Evolutionary conservation across 2,329 filamentous ascomycete species (phyloP), one percentile per base, ranked within the genome.

Genomic region (Fusarium falciforme): DNA sequence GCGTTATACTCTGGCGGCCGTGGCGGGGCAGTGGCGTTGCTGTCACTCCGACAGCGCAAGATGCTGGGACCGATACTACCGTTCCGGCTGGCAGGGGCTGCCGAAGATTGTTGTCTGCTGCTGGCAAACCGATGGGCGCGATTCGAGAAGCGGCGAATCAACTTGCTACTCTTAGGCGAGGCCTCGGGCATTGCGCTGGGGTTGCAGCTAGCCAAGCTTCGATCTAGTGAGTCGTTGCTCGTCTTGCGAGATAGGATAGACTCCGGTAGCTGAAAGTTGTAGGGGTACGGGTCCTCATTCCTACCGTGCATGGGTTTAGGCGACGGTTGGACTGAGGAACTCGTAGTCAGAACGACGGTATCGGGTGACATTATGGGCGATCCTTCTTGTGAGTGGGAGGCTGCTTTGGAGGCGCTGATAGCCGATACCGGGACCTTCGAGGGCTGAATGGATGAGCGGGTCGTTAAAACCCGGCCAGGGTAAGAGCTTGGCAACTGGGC

Each of bases 21-120:
- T 35, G 31, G 31, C 31, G 31, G 31, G 31, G 88, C 87, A 9
- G 92, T 92, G 74, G 90, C 93, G 82, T 93, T 96, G 85, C 95
- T 98, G 82, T 97, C 95, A 82, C 95, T 98, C 74, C 95, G 91
- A 66, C 94, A 89, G 71, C 96, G 91, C 82, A 97, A 90, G 61
- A 98, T 93, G 65, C 95, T 93, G 2, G 96, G 96, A 0, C 96
- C 96, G 29, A 95, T 92, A 80, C 95, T 98, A 70, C 93, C 92
- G 79, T 98, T 95, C 44, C 95, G 91, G 80, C 93, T 94, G 69
- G 92, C 91, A 25, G 93, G 90, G 49, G 93, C 89, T 1, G 92
- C 92, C 3, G 94, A 95, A 17, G 94, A 96, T 71, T 93, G 92
- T 70, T 95, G 90, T 72, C 95, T 91, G 69, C 92, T 88, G 47